Percentiles rank a stretch among this genome's conserved stretches.
Conservation (phyloP, 208 protist genomes). For the Acanthamoeba sp. region DNA sequence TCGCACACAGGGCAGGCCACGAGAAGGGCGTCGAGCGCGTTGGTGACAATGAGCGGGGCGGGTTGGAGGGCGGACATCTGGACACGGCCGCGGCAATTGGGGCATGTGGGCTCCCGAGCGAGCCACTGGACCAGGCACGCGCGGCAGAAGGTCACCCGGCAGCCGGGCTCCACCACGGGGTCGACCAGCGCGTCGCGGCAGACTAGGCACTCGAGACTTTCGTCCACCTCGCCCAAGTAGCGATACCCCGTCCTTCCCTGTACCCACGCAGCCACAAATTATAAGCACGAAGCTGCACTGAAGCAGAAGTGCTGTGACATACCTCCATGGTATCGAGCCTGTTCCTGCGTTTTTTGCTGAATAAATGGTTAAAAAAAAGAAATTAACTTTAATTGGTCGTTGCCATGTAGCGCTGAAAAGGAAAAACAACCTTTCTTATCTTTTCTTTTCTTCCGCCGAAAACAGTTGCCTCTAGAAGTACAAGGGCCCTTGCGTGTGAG, state of each 20-base stretch:
- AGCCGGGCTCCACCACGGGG: slow-evolving; percentile 4
- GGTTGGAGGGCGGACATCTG: neutral
- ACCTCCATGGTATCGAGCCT: no score
- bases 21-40: neutral
- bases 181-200: neutral
- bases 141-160: neutral
- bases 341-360: no score
- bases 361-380: no score
- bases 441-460: no score
- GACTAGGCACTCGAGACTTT: neutral
- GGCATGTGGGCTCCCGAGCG: neutral
- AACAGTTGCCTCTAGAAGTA: no score
- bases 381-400: no score
- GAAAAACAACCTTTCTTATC: no score
- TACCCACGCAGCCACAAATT: neutral
- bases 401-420: no score
- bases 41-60: neutral
- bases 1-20: neutral
- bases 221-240: neutral
- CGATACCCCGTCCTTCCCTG: neutral
- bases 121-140: neutral
- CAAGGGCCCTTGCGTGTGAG: no score
- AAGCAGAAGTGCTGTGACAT: no score
- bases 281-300: no score
- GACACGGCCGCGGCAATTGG: neutral